Evolutionary conservation across 148 eudicot genomes (phyloP), one percentile per base, ranked within the genome.

Genomic region (Nyssa sinensis): DNA sequence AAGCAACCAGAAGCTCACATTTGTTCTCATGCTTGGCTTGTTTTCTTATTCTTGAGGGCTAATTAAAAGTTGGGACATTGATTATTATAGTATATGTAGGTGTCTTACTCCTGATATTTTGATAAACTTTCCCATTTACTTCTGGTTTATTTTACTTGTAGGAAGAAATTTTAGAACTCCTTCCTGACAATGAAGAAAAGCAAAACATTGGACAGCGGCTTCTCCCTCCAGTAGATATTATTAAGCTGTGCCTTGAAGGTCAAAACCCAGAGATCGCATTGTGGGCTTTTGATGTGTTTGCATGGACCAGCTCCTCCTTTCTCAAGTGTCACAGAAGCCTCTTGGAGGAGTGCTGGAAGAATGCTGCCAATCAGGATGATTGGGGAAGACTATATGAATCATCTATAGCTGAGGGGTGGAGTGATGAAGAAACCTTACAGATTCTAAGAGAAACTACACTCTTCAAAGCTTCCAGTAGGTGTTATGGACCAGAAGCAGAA

Each of bases 321-420:
- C 81, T 91, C 7, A 89, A 61, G 47, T 80, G 79, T 75, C 89
- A 93, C 82, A 80, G 83, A 75, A 83, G 81, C 67, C 93, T 95
- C 10, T 77, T 95, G 77, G 99, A 90, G 75, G 99, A 95, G 65
- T 95, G 94, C 81, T 95, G 99, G 99, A 93, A 83, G 73, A 83
- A 76, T 63, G 94, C 85, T 14, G 87, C 86, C 31, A 87, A 89
- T 77, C 91, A 86, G 77, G 98, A 95, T 24, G 85, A 95, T 64
- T 95, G 99, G 99, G 96, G 80, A 66, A 76, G 75, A 77, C 88
- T 95, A 57, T 81, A 88, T 63, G 84, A 84, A 37, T 78, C 83
- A 28, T 93, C 93, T 10, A 70, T 80, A 32, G 76, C 81, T 0
- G 91, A 93, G 80, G 97, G 94, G 7, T 95, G 97, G 99, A 83